These are phyloP conservation scores for Phytophthora idaei DNA, from an alignment of 352 stramenopile species.

Conservation along the genomic window DNA sequence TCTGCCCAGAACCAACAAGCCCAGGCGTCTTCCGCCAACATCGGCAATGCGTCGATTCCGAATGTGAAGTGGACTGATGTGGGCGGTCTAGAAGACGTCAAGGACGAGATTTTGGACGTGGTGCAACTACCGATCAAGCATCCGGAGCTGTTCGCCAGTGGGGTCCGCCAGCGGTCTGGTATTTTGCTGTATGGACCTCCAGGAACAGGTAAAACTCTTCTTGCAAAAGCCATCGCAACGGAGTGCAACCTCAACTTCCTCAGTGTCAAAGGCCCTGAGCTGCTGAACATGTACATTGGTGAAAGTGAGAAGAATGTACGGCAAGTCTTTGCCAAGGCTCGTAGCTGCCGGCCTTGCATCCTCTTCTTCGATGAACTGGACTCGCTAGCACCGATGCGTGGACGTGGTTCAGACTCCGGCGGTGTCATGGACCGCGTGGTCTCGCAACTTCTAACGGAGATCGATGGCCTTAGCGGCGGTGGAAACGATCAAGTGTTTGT, in stretches of 20 bases:
- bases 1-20: constrained; percentile 73
- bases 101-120: constrained; percentile 94
- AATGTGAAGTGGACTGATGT: constrained; percentile 99
- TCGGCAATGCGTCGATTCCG: constrained; percentile 83
- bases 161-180: constrained; percentile 78
- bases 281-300: constrained; percentile 98
- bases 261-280: constrained; percentile 95
- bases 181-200: constrained; percentile 86
- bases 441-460: constrained; percentile 95
- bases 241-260: constrained; percentile 97
- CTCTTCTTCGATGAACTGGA: constrained; percentile 96
- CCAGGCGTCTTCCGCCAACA: constrained; percentile 65
- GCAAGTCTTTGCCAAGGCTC: constrained; percentile 91
- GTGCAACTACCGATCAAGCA: constrained; percentile 87
- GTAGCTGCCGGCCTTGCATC: constrained; percentile 85
- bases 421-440: constrained; percentile 97
- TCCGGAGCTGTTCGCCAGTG: constrained; percentile 80
- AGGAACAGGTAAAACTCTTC: constrained; percentile 94
- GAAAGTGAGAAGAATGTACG: constrained; percentile 97
- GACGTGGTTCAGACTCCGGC: constrained; percentile 84
- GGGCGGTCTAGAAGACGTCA: constrained; percentile 98
- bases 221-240: constrained; percentile 95
- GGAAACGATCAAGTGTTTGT: constrained; percentile 92
- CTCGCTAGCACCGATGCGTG: constrained; percentile 88
- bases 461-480: constrained; percentile 88